phyloP scores from a whole-genome alignment of 257 asterid genomes.

The Gentiana straminea region DNA sequence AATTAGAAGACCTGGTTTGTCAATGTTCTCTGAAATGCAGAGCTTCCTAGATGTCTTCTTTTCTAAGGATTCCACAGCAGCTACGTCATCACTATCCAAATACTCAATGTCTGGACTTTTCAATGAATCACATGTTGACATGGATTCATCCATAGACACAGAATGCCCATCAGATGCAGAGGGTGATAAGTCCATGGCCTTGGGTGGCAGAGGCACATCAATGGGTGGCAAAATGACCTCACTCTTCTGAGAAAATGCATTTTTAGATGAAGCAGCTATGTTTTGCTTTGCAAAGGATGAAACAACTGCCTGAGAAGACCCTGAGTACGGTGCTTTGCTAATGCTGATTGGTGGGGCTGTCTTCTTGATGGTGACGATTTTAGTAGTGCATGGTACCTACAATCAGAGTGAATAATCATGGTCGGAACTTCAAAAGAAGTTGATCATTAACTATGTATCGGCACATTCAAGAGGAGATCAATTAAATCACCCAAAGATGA shows the following conservation, averaged over 20 bases:
- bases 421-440: too few species aligned
- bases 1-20: constrained; percentile 34
- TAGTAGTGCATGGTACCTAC: constrained; percentile 60
- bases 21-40: constrained; percentile 46
- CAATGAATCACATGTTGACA: constrained; percentile 75
- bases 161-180: constrained; percentile 44
- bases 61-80: constrained; percentile 55
- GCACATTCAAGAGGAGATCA: too few species aligned
- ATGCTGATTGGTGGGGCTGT: constrained; percentile 28
- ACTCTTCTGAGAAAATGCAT: constrained; percentile 19
- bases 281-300: constrained; percentile 37
- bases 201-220: constrained; percentile 8
- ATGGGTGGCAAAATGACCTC: constrained; percentile 22
- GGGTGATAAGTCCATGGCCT: constrained; percentile 32
- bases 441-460: too few species aligned
- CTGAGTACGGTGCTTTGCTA: constrained; percentile 12
- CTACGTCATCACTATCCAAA: constrained; percentile 44
- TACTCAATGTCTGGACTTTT: constrained; percentile 87
- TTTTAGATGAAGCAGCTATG: constrained; percentile 22
- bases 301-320: constrained; percentile 15
- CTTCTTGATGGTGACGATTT: constrained; percentile 59
- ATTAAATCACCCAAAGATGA: too few species aligned
- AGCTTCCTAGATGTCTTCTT: constrained; percentile 51
- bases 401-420: not conserved
- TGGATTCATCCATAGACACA: constrained; percentile 77